Evolutionary conservation across 2,329 filamentous ascomycete genomes (phyloP).

Genomic region (Calonectria hawksworthii): DNA sequence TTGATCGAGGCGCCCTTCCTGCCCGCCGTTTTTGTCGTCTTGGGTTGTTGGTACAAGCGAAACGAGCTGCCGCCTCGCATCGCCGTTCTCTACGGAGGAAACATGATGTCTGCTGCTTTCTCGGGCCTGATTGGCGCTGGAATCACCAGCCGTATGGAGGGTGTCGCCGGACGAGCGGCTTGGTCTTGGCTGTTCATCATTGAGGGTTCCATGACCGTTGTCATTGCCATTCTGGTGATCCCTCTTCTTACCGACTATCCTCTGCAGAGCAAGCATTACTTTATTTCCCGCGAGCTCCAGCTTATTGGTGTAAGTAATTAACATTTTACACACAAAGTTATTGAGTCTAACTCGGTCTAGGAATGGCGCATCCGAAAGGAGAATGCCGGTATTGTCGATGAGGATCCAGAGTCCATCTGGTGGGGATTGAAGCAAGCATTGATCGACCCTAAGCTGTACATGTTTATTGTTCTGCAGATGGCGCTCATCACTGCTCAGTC

Average conservation of each 20-base stretch:
- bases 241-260: conserved; percentile 49
- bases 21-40: conserved; percentile 62
- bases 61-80: conserved; percentile 75
- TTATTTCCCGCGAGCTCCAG: conserved; percentile 21
- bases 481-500: conserved; percentile 40
- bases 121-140: conserved; percentile 73
- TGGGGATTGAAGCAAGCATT: conserved; percentile 59
- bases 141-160: conserved; percentile 61
- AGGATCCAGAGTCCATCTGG: conserved; percentile 27
- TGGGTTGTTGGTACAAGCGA: conserved; percentile 70
- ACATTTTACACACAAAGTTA: conserved; percentile 33
- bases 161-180: conserved; percentile 40
- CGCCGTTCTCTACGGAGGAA: conserved; percentile 70
- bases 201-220: conserved; percentile 63
- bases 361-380: conserved; percentile 27
- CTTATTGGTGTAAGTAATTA: conserved; percentile 15
- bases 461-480: conserved; percentile 55
- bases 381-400: conserved; percentile 25
- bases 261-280: conserved; percentile 17
- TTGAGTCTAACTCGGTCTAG: background rate
- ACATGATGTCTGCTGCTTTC: conserved; percentile 77
- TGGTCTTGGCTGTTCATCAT: conserved; percentile 79
- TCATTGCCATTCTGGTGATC: conserved; percentile 34
- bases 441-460: conserved; percentile 53
- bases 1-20: conserved; percentile 67